Conservation (phyloP, 257 asterid genomes). For the Plantago ovata region DNA sequence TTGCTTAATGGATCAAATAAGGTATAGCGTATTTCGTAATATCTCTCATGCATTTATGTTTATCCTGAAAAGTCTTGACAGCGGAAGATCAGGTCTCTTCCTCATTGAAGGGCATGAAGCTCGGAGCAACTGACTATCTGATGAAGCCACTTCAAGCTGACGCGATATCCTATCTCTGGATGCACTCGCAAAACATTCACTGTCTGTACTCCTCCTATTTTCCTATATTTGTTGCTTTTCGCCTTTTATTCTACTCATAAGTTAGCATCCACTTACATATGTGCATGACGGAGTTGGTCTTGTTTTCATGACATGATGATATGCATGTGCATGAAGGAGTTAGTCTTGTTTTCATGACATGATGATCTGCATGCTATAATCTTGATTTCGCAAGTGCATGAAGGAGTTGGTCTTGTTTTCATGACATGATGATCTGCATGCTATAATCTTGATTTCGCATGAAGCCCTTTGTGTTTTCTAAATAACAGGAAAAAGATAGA, state of each 20-base stretch:
- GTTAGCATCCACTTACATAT: neutral
- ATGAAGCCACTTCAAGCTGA: slow-evolving; percentile 55
- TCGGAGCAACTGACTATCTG: slow-evolving; percentile 72
- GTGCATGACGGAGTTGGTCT: too few relatives aligned
- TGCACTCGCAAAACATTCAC: slow-evolving; percentile 19
- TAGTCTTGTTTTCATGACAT: too few relatives aligned
- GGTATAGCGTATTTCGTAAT: neutral
- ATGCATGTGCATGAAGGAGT: too few relatives aligned
- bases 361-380: too few relatives aligned
- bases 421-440: neutral
- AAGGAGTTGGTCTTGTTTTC: too few relatives aligned
- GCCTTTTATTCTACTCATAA: neutral
- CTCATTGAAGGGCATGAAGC: slow-evolving; percentile 48
- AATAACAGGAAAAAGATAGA: slow-evolving; percentile 1
- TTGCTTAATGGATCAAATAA: neutral
- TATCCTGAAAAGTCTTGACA: slow-evolving; percentile 37
- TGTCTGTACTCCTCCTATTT: neutral
- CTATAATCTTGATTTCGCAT: neutral
- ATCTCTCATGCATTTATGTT: too few relatives aligned
- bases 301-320: too few relatives aligned
- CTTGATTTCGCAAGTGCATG: neutral
- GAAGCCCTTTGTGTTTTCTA: neutral
- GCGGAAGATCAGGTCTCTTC: slow-evolving; percentile 44
- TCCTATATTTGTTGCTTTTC: neutral
- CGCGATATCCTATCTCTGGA: slow-evolving; percentile 35